Evolutionary conservation across 768 basidiomycete genomes (phyloP), one percentile per base, ranked within the genome.

Genomic region (Chalciporus pseudorubinellus): DNA sequence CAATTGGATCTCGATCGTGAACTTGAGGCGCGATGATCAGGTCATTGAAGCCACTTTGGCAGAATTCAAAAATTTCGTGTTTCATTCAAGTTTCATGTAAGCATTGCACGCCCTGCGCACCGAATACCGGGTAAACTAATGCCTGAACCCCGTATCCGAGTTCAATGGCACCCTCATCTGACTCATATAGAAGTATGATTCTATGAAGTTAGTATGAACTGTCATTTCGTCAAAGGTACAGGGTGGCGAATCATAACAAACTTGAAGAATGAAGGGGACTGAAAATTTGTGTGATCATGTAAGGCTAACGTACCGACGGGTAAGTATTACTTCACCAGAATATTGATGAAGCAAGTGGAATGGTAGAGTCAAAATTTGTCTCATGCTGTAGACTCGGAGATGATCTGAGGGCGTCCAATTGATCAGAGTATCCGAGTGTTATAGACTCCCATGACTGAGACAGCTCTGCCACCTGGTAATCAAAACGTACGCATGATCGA

Each of bases 1-100:
- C 46, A 50, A 44, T 51, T 43, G 28, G 44, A 53, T 51, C 39
- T 50, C 50, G 24, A 36, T 26, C 48, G 40, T 52, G 34, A 29
- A 26, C 19, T 9, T 28, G 44, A 28, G 45, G 19, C 33, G 33
- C 41, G 33, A 44, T 13, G 29, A 12, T 28, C 33, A 26, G 21
- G 16, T 33, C 38, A 34, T 10, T 43, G 31, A 29, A 29, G 34
- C 31, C 41, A 39, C 34, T 16, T 28, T 45, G 18, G 39, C 26
- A 31, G n/a, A n/a, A 31, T n/a, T 18, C 40, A 39, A 6, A 0
- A 26, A 26, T 41, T 44, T 53, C 14, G 43, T 20, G 13, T 36
- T 36, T 36, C 34, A 36, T 16, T 7, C 34, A n/a, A n/a, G n/a
- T 36, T 36, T 36, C n/a, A 31, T 4, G 31, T 36, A n/a, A n/a